Evolutionary conservation across 1,284 basidiomycete genomes (phyloP), one percentile per base, ranked within the genome.

Genomic region (Xerocomus alliaceus): DNA sequence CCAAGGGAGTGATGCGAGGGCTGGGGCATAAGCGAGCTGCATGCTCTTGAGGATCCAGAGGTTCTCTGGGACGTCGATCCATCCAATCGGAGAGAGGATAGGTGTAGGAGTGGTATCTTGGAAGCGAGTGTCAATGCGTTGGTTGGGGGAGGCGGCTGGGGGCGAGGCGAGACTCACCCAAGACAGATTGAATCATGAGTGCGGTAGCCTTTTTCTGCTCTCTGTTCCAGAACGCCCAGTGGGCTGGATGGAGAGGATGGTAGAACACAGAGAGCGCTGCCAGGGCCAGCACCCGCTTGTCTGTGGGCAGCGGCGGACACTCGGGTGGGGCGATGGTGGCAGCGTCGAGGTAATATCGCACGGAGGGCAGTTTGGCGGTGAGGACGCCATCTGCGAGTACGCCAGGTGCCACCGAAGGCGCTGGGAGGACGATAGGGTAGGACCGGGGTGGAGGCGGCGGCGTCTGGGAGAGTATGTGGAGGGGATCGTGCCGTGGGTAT

Each of bases 81-180:
- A 74, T 49, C 63, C 75, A 64, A 77, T 76, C 61, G 72, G 75
- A 32, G 72, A 73, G n/a, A 77, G 70, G 37, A 74, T 77, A 13
- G 72, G 72, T 17, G 70, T 71, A 5, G 72, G 72, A 0, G 70
- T 73, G 3, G 65, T 62, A 52, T 75, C 72, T 74, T 34, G 48
- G 55, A 56, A 39, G 46, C 24, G 42, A 39, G 44, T 39, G 62
- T 76, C 42, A 76, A 18, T 29, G 20, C 3, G 17, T 17, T 13
- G n/a, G 28, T 32, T 15, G 24, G 47, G 29, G 24, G 12, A 13
- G 22, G 42, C 28, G 29, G 47, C 20, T 34, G 48, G 48, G 15
- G 41, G 56, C 10, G 49, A 54, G 31, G 50, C 10, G 42, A 37
- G 32, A 69, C 74, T 26, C 22, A 74, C 72, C 71, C 56, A 74